phyloP scores from a whole-genome alignment of 768 basidiomycete genomes.

The Hirschioporus abietinus region DNA sequence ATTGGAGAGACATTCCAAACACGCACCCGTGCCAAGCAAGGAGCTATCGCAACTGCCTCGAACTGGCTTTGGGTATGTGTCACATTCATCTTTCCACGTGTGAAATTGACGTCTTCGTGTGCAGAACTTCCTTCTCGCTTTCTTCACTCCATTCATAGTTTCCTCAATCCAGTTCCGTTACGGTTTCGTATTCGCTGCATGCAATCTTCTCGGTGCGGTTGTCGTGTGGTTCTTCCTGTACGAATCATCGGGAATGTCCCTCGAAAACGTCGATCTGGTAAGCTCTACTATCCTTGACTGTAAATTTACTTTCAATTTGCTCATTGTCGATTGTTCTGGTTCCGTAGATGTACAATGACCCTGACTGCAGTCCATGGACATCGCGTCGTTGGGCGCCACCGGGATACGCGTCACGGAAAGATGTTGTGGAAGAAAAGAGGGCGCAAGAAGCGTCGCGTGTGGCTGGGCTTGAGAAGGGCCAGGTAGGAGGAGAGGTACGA shows the following conservation, averaged over 20 bases:
- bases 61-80: constrained; percentile 49
- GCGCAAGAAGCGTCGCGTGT: constrained; percentile 28
- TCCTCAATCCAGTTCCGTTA: constrained; percentile 51
- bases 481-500: neutral
- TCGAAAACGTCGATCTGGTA: constrained; percentile 60
- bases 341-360: constrained; percentile 57
- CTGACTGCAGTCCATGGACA: constrained; percentile 61
- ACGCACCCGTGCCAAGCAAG: constrained; percentile 66
- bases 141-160: constrained; percentile 75
- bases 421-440: constrained; percentile 38
- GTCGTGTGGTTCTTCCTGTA: constrained; percentile 73
- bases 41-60: constrained; percentile 54
- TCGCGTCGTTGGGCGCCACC: constrained; percentile 54
- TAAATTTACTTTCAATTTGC: neutral
- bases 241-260: constrained; percentile 59
- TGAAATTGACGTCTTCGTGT: neutral
- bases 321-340: neutral
- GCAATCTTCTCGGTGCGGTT: constrained; percentile 53
- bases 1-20: constrained; percentile 76
- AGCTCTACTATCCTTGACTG: constrained; percentile 17
- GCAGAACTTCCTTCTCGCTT: constrained; percentile 62
- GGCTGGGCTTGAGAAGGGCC: neutral
- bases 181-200: constrained; percentile 68
- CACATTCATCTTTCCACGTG: constrained; percentile 11
- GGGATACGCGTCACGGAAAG: constrained; percentile 43